Conservation (phyloP, 768 basidiomycete genomes). For the Psilocybe azurescens region DNA sequence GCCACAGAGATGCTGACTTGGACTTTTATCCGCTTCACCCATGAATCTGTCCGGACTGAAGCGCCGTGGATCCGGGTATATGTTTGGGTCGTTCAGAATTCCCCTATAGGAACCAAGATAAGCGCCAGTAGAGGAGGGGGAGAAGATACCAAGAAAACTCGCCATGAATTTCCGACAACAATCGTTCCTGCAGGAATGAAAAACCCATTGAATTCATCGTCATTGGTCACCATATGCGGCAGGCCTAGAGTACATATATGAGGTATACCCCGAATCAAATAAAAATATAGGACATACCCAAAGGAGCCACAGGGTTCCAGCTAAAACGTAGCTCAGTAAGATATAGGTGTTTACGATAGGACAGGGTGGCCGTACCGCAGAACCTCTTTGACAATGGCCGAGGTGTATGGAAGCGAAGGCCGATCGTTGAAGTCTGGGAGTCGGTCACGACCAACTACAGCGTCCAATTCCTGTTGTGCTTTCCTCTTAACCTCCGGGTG, state of each 20-base stretch:
- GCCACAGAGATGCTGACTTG: conserved; percentile 36
- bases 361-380: conserved; percentile 12
- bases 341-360: conserved; percentile 29
- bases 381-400: conserved; percentile 22
- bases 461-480: conserved; percentile 32
- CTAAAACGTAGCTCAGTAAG: conserved; percentile 24
- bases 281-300: not conserved
- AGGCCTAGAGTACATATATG: conserved; percentile 4
- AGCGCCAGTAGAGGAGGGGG: not conserved
- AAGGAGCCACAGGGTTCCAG: conserved; percentile 21
- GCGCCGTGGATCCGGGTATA: conserved; percentile 48
- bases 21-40: conserved; percentile 25
- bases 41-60: conserved; percentile 59
- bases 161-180: conserved; percentile 35
- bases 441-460: conserved; percentile 27
- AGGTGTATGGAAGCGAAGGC: conserved; percentile 25
- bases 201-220: conserved; percentile 33
- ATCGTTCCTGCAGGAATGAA: conserved; percentile 35
- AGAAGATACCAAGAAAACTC: conserved; percentile 32
- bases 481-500: conserved; percentile 31
- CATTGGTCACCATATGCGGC: conserved; percentile 30
- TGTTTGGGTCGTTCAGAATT: conserved; percentile 52
- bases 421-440: conserved; percentile 31
- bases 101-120: conserved; percentile 37
- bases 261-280: not conserved